These are phyloP conservation scores for Narthecium ossifragum DNA, from an alignment of 106 monocot species.

Conservation along the genomic window DNA sequence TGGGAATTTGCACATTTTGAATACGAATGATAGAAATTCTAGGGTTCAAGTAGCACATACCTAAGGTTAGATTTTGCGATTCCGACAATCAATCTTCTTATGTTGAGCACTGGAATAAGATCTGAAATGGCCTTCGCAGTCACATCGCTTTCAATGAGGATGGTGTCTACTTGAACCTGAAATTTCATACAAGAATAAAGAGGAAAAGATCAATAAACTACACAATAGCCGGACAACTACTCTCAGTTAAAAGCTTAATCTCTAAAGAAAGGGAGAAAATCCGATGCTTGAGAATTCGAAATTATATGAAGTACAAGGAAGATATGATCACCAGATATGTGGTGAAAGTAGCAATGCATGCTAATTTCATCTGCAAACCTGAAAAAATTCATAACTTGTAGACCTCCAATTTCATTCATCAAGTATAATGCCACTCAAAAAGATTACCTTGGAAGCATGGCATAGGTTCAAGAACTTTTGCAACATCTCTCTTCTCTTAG, in stretches of 20 bases:
- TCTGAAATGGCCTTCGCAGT: slow-evolving; percentile 19
- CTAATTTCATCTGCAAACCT: neutral
- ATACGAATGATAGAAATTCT: neutral
- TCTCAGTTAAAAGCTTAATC: neutral
- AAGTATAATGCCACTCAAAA: neutral
- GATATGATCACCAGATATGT: neutral
- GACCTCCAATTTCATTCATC: neutral
- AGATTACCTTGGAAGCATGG: slow-evolving; percentile 15
- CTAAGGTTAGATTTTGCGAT: slow-evolving; percentile 17
- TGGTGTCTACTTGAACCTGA: slow-evolving; percentile 29
- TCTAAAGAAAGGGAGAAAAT: too few species aligned
- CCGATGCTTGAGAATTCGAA: too few species aligned
- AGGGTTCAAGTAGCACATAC: neutral
- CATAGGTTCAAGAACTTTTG: slow-evolving; percentile 31
- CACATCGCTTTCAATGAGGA: slow-evolving; percentile 29
- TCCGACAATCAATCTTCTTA: slow-evolving; percentile 24
- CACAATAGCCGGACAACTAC: neutral
- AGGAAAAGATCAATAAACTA: neutral
- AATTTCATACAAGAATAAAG: neutral
- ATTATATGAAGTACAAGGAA: neutral
- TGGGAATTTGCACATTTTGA: too few species aligned
- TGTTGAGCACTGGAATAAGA: slow-evolving; percentile 27
- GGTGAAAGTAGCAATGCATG: neutral
- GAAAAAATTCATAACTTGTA: neutral
- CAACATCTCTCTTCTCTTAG: slow-evolving; percentile 37